Percentiles rank a stretch among this genome's conserved stretches.
phyloP scores from a whole-genome alignment of 306 rosid species.

The Quercus gilva region DNA sequence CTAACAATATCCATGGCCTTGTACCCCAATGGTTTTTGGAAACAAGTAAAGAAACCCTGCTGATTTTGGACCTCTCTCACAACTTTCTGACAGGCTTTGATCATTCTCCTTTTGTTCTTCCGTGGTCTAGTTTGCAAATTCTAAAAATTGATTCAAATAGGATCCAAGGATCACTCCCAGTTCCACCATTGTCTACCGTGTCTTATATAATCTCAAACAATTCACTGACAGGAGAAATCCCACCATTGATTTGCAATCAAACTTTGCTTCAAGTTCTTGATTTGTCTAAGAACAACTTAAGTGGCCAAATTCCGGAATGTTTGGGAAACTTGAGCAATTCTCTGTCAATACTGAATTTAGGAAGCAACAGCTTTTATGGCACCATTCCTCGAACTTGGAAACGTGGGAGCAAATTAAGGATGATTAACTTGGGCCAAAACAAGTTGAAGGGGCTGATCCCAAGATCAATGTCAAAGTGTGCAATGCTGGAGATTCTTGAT shows the following conservation, averaged over 20 bases:
- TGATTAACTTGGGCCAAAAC: not conserved
- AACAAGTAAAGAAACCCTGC: too few relatives aligned
- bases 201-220: not conserved
- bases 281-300: not conserved
- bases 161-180: not conserved
- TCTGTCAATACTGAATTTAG: not conserved
- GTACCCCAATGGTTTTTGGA: too few relatives aligned
- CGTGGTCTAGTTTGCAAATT: not conserved
- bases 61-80: rapidly evolving
- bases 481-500: not conserved
- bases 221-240: not conserved
- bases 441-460: not conserved
- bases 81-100: not conserved
- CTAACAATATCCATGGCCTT: too few relatives aligned
- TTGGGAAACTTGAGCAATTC: not conserved
- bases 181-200: not conserved
- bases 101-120: not conserved
- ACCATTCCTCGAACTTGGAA: not conserved
- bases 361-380: not conserved
- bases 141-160: not conserved
- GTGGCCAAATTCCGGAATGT: not conserved
- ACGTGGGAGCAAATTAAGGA: not conserved
- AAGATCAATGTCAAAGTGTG: not conserved
- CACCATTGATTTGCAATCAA: not conserved
- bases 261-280: not conserved